phyloP scores from a whole-genome alignment of 2,329 filamentous ascomycete genomes.

The Neopestalotiopsis rosae region DNA sequence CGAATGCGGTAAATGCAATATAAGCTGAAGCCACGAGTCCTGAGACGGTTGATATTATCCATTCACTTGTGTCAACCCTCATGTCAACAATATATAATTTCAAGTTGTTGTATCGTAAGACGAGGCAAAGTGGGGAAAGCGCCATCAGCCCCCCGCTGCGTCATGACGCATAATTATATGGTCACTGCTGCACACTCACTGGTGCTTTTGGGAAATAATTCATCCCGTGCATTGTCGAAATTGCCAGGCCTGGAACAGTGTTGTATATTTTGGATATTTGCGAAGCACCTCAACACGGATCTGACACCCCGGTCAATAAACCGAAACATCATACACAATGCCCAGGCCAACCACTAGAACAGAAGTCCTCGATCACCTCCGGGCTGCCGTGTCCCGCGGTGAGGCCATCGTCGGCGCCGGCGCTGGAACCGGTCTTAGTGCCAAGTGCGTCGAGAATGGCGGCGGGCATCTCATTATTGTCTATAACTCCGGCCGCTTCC shows the following conservation, averaged over 20 bases:
- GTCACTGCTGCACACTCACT: not conserved
- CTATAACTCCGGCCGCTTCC: conserved; percentile 75
- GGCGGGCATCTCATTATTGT: conserved; percentile 74
- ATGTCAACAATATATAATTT: not conserved
- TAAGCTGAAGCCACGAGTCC: no score
- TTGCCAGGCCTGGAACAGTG: not conserved
- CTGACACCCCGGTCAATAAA: not conserved
- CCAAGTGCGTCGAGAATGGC: conserved; percentile 72
- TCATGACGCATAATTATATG: conserved; percentile 6
- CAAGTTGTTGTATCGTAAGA: conserved; percentile 3
- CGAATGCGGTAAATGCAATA: no score
- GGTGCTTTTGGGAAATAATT: not conserved
- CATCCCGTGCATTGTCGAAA: not conserved
- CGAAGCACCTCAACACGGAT: not conserved
- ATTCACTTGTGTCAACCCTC: not conserved
- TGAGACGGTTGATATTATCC: not conserved
- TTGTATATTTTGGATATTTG: no score
- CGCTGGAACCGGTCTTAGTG: conserved; percentile 72
- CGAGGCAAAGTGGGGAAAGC: conserved; percentile 6
- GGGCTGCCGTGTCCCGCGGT: conserved; percentile 57
- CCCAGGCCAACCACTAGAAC: conserved; percentile 60
- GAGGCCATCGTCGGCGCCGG: conserved; percentile 71
- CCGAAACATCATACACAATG: conserved; percentile 39
- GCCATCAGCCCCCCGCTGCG: conserved; percentile 6
- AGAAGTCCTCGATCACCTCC: conserved; percentile 61